Conservation (phyloP, 106 monocot species). For the Agapanthus africanus region DNA sequence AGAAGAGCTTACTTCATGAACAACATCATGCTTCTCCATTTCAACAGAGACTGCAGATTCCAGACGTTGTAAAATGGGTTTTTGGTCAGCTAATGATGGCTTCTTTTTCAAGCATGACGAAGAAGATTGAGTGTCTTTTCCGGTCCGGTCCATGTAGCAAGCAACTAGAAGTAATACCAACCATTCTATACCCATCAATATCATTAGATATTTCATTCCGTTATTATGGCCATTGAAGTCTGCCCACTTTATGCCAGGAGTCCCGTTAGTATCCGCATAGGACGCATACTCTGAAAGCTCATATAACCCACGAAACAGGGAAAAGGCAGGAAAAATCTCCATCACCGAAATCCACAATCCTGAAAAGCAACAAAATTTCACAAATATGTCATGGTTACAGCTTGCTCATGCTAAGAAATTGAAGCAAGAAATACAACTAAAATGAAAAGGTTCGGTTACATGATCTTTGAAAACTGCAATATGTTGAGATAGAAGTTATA, state of each 20-base stretch:
- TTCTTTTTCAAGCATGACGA: constrained; percentile 18
- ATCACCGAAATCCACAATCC: constrained; percentile 50
- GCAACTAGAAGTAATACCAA: constrained; percentile 48
- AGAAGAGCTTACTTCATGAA: constrained; percentile 41
- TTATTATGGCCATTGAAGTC: constrained; percentile 37
- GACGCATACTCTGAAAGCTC: constrained; percentile 54
- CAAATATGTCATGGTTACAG: not conserved
- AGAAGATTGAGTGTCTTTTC: constrained; percentile 4
- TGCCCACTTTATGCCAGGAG: constrained; percentile 60
- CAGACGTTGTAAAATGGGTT: constrained; percentile 17
- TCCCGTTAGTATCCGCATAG: constrained; percentile 26
- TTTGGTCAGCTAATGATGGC: constrained; percentile 1
- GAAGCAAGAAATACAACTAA: too few species aligned
- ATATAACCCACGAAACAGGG: constrained; percentile 65
- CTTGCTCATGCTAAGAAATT: too few species aligned
- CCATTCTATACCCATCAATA: constrained; percentile 65
- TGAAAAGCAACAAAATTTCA: constrained; percentile 10
- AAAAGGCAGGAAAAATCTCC: constrained; percentile 68
- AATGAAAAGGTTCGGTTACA: too few species aligned
- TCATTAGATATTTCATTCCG: constrained; percentile 53
- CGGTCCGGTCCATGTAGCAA: constrained; percentile 38
- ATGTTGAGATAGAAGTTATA: too few species aligned
- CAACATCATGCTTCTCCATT: constrained; percentile 53
- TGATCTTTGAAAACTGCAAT: too few species aligned
- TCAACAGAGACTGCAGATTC: constrained; percentile 46